Base-by-base conservation (phyloP, 2,329 filamentous ascomycete genomes). In the Aspergillus sp. region DNA sequence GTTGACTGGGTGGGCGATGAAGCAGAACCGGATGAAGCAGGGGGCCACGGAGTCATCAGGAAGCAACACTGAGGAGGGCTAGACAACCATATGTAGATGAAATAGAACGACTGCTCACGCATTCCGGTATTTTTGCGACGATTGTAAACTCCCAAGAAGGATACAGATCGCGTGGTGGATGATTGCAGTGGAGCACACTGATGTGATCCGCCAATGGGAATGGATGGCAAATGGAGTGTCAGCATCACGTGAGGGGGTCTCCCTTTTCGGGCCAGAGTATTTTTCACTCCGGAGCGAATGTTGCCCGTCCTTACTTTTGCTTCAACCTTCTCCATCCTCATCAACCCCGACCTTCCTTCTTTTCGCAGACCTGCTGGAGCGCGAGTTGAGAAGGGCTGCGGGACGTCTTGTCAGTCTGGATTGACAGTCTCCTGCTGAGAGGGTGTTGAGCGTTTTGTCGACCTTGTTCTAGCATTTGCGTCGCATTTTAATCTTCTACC, bases 1-100 rank as follows among this genome's bases (percentile, higher is more conserved):
- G 45, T 67, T 77, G 73, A 76, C 74, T 6, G 75, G 75, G 2
- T 76, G 74, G 74, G 75, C 75, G 5, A 77, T 77, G 74, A 77
- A 75, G 56, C 70, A 75, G 58, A 76, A 77, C 54, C 68, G 74
- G 37, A 67, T 71, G 61, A 75, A 68, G 58, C 71, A 64, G 52
- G 59, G 61, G 52, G 61, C 62, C 2, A n/a, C 9, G 4, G 63
- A 58, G 22, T 52, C 59, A 7, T 61, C 62, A 0, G 64, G 64
- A n/a, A 64, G 62, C 30, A 66, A 59, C 37, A 61, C 64, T 40
- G 59, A 66, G 46, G 58, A 66, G 30, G 59, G 59, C 54, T 61
- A 45, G 60, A 24, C 8, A 20, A 2, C n/a, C 5, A 3, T 30
- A 11, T 40, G 22, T 33, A 40, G 11, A n/a, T 15, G 20, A 27